Base-by-base conservation (phyloP, 495 filamentous ascomycete species). In the Aspergillus conjunctus region DNA sequence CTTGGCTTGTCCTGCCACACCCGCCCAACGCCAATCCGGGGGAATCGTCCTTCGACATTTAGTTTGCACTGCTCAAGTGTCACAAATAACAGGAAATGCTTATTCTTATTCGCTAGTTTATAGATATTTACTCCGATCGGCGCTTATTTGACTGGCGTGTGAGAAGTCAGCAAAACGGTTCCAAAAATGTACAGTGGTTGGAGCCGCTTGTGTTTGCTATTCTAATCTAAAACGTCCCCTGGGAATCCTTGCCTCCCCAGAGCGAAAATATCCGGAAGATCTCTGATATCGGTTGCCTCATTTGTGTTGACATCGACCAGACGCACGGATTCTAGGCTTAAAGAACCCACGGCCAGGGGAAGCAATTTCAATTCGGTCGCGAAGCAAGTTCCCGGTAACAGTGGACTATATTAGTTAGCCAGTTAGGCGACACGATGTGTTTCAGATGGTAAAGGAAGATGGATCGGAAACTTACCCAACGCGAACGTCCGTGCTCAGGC, bases 251-350 rank as follows among this genome's bases (percentile, higher is more conserved):
- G 70, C 56, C 69, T 68, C 46, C 76, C 74, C 53, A 79, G 67
- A 8, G 85, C 86, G 49, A 92, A 66, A 60, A 94, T 86, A 63
- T 86, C 85, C 6, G 92, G 92, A 41, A 97, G 70, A 65, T 96
- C 88, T 62, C 84, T 78, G 54, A 97, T 86, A 77, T 96, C 91
- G 15, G 91, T 86, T 69, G 87, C 86, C 74, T 95, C 91, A 62
- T 91, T 88, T 46, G 85, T 90, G 34, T 81, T 86, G 61, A 94
- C 75, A 76, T 98, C 94, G 21, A 93, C 81, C 10, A 97, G 85
- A 56, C 91, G 80, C 11, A 98, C 83, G 11, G 87, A 87, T 67
- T 97, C 93, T 3, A 98, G 69, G 3, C 83, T 80, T 9, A 97
- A 79, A 17, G 93, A 79, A 0, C 94, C 94, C 21, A 84, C 82